Evolutionary conservation across 345 rosid genomes (phyloP), one percentile per base, ranked within the genome.

Genomic region (Eucalyptus marginata): DNA sequence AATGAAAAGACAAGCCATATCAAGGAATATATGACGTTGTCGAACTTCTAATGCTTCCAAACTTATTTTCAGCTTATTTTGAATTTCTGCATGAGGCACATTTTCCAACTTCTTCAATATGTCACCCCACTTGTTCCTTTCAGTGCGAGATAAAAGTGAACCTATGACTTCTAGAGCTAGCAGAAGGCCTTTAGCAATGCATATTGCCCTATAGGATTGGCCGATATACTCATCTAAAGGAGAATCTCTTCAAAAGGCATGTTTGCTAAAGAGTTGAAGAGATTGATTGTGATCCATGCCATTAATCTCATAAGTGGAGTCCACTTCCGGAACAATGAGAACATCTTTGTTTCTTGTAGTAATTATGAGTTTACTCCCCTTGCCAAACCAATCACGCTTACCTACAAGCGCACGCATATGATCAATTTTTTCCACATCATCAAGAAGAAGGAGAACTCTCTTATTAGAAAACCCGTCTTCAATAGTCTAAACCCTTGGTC

Each of bases 401-500:
- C 79, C 3, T 1, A 31, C 12, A 31, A 66, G 6, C 16, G 43
- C 79, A 66, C 16, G 0, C 2, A 31, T 8, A 7, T 66, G 43
- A 4, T 0, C 0, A 12, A 0, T 3, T 4, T 8, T 0, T 1
- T 66, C 3, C 3, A 66, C 22, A 1, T 66, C 79, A 31, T 66
- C 43, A 0, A 66, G 79, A 16, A 66, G 43, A 0, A 66, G 12
- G 4, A 66, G 40, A 1, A 31, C 43, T 31, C 0, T 66, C 8
- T 66, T 31, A 8, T 1, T 16, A 16, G 0, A 0, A 0, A 66
- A 8, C 43, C 7, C 16, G 0, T 15, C 1, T 66, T 31, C 4
- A 0, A 66, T 66, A 0, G 0, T 31, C 11, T 0, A 0, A 8
- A 0, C 2, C 79, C 79, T 7, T 31, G 7, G 4, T 66, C 6